Base-by-base conservation (phyloP, 2,329 filamentous ascomycete species). In the Aspergillus sp. region DNA sequence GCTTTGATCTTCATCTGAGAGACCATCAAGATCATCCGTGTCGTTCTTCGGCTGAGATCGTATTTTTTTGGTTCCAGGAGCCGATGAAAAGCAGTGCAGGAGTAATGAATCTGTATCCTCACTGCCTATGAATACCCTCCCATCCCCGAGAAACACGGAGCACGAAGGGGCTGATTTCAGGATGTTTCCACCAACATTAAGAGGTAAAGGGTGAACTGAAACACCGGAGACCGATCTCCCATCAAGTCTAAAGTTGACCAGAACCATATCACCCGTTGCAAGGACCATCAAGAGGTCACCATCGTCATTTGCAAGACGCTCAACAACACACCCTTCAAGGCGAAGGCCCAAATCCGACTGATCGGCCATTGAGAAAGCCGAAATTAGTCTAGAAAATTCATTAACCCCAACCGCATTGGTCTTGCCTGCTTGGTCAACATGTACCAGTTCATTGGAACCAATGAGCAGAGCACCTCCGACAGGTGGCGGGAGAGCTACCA, bases 341-440 rank as follows among this genome's bases (percentile, higher is more conserved):
- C 83, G 85, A 49, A 97, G 71, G 10, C 79, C 79, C 40, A 97
- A 74, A 41, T 87, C 80, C 0, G 88, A 86, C 67, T 96, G 91
- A 63, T 98, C 93, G 4, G 80, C 78, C 63, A 98, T 81, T 43
- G 84, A 80, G 59, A 96, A 97, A 0, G 85, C 80, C 2, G 91
- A 95, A 52, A 81, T 80, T 51, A 86, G 80, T 63, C 83, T 88
- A 4, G 90, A 85, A 69, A 95, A 94, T 32, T 88, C 80, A 61
- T 98, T 98, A 53, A 98, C 87, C 3, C 86, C 91, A 48, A 97
- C 85, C 2, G 89, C 91, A 59, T 88, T 95, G 8, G 89, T 80
- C 66, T 94, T 96, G 29, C 93, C 93, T 7, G 88, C 88, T 73
- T 98, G 93, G 61, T 97, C 91, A 54, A 98, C 82, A 65, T 98